Base-by-base conservation (phyloP, 75 land plant genomes). In the Selaginella moellendorffii region DNA sequence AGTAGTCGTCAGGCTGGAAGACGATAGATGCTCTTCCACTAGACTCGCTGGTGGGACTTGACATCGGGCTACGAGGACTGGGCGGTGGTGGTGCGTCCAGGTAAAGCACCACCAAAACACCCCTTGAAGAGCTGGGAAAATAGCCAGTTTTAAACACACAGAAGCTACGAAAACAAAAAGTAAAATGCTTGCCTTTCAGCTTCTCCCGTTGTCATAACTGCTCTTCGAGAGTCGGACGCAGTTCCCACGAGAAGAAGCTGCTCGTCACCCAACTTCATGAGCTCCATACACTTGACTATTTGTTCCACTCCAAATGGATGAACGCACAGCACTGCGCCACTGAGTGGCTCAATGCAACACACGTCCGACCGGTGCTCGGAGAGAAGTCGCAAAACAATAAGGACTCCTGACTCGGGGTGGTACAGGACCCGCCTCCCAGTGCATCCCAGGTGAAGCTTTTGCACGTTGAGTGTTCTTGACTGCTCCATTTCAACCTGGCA, bases 401-500 rank as follows among this genome's bases (percentile, higher is more conserved):
- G 73, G 51, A 77, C 64, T 62, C 78, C 83, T 59, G 83, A 80
- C 28, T 81, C 87, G 31, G 78, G 73, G 65, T 88, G 96, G 65
- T 83, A 93, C 20, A 85, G 30, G 63, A 93, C 74, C 61, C 79
- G 81, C 61, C 87, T 42, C 26, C 90, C 90, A 27, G 89, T 93
- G 54, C 90, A 74, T 10, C 80, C 82, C 61, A 93, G 70, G 53
- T 76, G 68, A 71, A 81, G 75, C 26, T 81, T 85, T 67, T 89
- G 87, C 54, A 82, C 96, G 76, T 93, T 93, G 21, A 88, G 69
- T 65, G 90, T 81, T 77, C 85, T 93, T 60, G 68, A 74, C 28
- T 79, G 87, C 65, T 83, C 85, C 96, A 93, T 85, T 66, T 93
- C 98, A 61, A 93, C 98, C 98, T 93, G 72, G 59, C 18, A 31